Evolutionary conservation across 768 basidiomycete genomes (phyloP), one percentile per base, ranked within the genome.

Genomic region (Mrakia hoshinonis): DNA sequence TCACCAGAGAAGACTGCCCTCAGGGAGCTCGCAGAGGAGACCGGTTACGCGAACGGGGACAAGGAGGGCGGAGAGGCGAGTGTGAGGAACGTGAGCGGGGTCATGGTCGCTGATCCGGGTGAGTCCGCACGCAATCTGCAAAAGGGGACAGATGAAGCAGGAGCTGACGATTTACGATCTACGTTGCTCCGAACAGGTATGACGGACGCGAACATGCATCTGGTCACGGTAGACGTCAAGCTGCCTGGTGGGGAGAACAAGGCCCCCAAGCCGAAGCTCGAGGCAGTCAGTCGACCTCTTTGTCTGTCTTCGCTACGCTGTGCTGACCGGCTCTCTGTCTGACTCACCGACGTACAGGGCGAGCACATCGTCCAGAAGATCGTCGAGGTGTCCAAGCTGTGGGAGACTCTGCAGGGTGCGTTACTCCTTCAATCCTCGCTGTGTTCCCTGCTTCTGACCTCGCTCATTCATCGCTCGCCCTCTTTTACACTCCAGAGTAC

Each of bases 191-290:
- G 13, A 2, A n/a, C 52, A 69, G 70, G 70, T 7, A 72, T 72
- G 70, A 72, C 65, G 26, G 55, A 72, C 36, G 70, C 70, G 36
- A 72, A 72, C 64, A 72, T 72, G 70, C 64, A 72, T 12, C 58
- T 72, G 13, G 70, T 72, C n/a, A 54, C 63, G 39, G 48, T 72
- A 31, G 70, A 72, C 47, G 55, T 67, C 29, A 34, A 67, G 20
- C 60, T 72, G 54, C 65, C 64, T 2, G 46, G 20, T 11, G 54
- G 52, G 12, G 38, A 60, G 1, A 10, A 38, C 13, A 15, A 46
- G 47, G 54, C 70, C 1, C 70, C 70, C 4, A 72, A 72, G 65
- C 54, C 70, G 24, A 65, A 62, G 22, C 47, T 72, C 46, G 70
- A 72, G 26, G 55, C 51, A 1, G 66, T 52, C 18, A 38, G 66